Base-by-base conservation (phyloP, 495 filamentous ascomycete species). In the Evernia prunastri region DNA sequence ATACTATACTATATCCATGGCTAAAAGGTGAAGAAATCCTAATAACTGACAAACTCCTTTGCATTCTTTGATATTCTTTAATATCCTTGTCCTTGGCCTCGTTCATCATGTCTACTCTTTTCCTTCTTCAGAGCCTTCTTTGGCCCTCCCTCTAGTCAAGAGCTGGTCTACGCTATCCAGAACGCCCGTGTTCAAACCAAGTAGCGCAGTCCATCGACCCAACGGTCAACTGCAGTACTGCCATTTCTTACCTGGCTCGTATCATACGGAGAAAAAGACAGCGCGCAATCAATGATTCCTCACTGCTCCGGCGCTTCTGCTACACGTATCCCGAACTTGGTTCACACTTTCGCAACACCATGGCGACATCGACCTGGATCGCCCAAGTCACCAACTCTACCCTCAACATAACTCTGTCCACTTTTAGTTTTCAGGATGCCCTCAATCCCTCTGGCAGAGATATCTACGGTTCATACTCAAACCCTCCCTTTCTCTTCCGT, bases 381-480 rank as follows among this genome's bases (percentile, higher is more conserved):
- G 25, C 39, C 25, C 1, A 15, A 8, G n/a, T 59, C n/a, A 59
- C 56, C 8, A 59, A 59, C 39, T 42, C 35, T 5, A 59, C 56
- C n/a, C 25, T 59, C 13, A 29, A 59, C n/a, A 17, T n/a, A 4
- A 13, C 35, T 9, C 4, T 23, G 4, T 59, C 56, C 15, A 59
- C 56, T 20, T 59, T 40, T 31, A 59, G 56, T 35, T 29, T 59
- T 40, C 56, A 59, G 11, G 56, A 59, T 59, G 56, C 56, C 35
- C 39, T 59, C 39, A 3, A 35, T 17, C 12, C 12, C 0, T 35
- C 36, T 9, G 31, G 11, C 33, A 23, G 11, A 6, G 29, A 29
- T 29, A 3, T 7, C 1, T 4, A 11, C 29, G 11, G 11, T 3
- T 3, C 5, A 12, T 33, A 15, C 49, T 10, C 9, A 33, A 7